Conservation (phyloP, 163 green algal genomes). For the Scenedesmus sp. region DNA sequence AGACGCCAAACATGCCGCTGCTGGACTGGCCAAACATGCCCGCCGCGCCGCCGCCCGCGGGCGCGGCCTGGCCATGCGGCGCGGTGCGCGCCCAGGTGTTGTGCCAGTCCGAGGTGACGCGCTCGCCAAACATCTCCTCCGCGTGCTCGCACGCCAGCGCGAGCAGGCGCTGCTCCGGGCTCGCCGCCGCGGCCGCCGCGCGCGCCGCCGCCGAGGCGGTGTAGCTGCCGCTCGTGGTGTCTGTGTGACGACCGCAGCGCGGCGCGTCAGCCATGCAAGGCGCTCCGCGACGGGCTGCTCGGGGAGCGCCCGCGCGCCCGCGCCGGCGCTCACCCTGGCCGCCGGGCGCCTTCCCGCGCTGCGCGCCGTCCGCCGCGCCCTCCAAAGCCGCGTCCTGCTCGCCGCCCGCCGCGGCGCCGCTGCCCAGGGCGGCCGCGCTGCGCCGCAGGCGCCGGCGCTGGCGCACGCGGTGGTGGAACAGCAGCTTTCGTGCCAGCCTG, state of each 20-base stretch:
- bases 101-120: conserved; percentile 30
- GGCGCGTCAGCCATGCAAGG: background rate
- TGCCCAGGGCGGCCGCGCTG: too few species aligned
- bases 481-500: background rate
- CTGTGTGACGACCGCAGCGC: too few species aligned
- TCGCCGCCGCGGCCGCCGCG: conserved; percentile 1
- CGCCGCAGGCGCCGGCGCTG: background rate
- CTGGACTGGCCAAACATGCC: conserved; percentile 23
- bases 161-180: conserved; percentile 55
- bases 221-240: conserved; percentile 35
- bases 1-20: conserved; percentile 41
- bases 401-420: too few species aligned
- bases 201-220: background rate
- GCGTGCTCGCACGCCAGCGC: conserved; percentile 49
- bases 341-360: background rate
- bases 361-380: too few species aligned
- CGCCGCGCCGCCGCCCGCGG: background rate
- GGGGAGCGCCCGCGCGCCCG: background rate
- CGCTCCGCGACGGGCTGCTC: background rate
- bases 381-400: background rate
- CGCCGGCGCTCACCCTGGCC: background rate
- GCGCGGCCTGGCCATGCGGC: background rate
- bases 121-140: conserved; percentile 47
- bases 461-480: conserved; percentile 5
- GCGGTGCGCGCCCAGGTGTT: conserved; percentile 1